A percentile compares a stretch with the other conserved stretches of the same genome.
phyloP scores from a whole-genome alignment of 805 yeast genomes.

The Yarrowia alimentaria region DNA sequence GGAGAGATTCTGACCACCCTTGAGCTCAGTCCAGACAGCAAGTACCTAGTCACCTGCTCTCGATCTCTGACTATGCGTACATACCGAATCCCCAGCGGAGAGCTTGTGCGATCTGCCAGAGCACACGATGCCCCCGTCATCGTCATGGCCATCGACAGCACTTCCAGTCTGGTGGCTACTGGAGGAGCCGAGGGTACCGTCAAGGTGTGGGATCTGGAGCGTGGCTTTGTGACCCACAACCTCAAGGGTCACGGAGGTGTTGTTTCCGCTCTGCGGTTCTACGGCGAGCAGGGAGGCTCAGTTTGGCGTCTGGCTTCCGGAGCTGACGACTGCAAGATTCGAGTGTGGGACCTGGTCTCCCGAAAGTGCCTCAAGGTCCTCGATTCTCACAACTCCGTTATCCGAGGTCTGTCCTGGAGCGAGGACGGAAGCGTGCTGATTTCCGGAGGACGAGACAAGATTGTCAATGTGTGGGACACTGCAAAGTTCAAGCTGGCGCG shows the following conservation, averaged over 20 bases:
- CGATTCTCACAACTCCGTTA: constrained; percentile 78
- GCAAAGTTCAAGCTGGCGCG: constrained; percentile 55
- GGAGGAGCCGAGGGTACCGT: constrained; percentile 95
- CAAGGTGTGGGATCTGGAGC: constrained; percentile 87
- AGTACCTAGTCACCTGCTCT: constrained; percentile 66
- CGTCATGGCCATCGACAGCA: constrained; percentile 69
- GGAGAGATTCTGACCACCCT: constrained; percentile 76
- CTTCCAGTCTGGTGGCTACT: constrained; percentile 83
- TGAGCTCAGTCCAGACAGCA: constrained; percentile 73
- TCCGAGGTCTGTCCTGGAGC: constrained; percentile 75
- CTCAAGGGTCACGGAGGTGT: constrained; percentile 93
- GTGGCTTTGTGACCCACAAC: constrained; percentile 83
- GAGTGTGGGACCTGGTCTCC: constrained; percentile 65
- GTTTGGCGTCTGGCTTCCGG: constrained; percentile 81
- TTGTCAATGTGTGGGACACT: constrained; percentile 59
- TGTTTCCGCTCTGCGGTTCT: constrained; percentile 69
- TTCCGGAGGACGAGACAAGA: constrained; percentile 87
- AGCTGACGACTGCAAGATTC: constrained; percentile 54
- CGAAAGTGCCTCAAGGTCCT: constrained; percentile 63
- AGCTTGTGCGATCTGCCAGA: constrained; percentile 37
- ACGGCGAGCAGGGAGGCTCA: constrained; percentile 60
- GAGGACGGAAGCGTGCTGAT: constrained; percentile 55
- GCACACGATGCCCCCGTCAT: constrained; percentile 73
- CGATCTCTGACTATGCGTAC: constrained; percentile 80
- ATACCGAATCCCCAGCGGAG: constrained; percentile 47